phyloP scores from a whole-genome alignment of 768 basidiomycete genomes.

The Collybiopsis luxurians region DNA sequence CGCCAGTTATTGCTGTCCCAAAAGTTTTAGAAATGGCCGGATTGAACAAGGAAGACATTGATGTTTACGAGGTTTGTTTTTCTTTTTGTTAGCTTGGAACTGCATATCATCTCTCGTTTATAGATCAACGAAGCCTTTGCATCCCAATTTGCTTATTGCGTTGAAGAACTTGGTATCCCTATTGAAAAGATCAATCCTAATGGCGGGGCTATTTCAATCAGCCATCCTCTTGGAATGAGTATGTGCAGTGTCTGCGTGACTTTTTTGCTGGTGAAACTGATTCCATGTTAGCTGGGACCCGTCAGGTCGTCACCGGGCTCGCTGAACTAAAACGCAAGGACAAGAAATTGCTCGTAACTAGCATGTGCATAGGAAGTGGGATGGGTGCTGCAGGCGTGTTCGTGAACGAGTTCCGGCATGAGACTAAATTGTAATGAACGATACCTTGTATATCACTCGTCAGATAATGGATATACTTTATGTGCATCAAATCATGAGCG shows the following conservation, averaged over 20 bases:
- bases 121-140: constrained; percentile 92
- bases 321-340: constrained; percentile 72
- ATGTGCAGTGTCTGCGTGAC: constrained; percentile 28
- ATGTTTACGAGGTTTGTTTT: constrained; percentile 66
- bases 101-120: background rate
- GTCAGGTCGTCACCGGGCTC: constrained; percentile 88
- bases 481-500: background rate
- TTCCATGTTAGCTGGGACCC: constrained; percentile 60
- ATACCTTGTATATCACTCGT: too few relatives aligned
- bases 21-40: constrained; percentile 62
- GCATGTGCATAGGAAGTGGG: constrained; percentile 71
- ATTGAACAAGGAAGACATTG: constrained; percentile 67
- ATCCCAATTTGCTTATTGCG: constrained; percentile 90
- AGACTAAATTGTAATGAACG: constrained; percentile 10
- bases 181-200: constrained; percentile 84
- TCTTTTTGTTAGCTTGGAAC: background rate
- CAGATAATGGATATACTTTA: background rate
- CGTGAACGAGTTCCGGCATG: constrained; percentile 55
- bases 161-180: constrained; percentile 74
- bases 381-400: constrained; percentile 87
- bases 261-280: constrained; percentile 13
- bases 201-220: constrained; percentile 83
- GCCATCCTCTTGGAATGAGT: constrained; percentile 87
- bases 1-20: constrained; percentile 69
- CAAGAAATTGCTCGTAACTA: constrained; percentile 74